A percentile compares a stretch with the other conserved stretches of the same genome.
These are phyloP conservation scores for Botrytis paeoniae DNA, from an alignment of 2,329 filamentous ascomycete genomes.

Conservation along the genomic window DNA sequence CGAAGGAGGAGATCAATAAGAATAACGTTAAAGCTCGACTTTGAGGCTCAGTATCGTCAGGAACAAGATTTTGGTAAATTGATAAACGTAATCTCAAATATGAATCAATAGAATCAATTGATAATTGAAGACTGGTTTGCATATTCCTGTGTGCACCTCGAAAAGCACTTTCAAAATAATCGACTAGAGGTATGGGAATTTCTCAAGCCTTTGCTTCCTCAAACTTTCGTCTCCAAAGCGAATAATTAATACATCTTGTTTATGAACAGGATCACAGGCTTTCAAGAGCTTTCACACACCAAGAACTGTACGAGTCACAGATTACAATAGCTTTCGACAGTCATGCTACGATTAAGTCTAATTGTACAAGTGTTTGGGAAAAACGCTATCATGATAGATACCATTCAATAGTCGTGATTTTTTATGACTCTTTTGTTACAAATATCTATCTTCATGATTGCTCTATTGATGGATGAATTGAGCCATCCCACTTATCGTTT, in stretches of 20 bases:
- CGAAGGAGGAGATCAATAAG: constrained; percentile 26
- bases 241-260: neutral
- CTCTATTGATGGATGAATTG: neutral
- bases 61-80: neutral
- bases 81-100: neutral
- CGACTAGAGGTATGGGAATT: neutral
- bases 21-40: neutral
- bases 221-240: neutral
- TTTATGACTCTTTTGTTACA: neutral
- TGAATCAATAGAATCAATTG: neutral
- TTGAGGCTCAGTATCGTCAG: neutral
- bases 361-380: neutral
- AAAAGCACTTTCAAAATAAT: neutral
- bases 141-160: accelerated
- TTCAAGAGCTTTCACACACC: neutral
- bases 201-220: neutral
- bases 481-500: neutral
- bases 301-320: neutral
- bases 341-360: neutral
- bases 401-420: neutral
- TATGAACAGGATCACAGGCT: neutral
- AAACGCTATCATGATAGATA: neutral
- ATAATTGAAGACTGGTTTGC: neutral
- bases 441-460: neutral
- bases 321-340: neutral